These are phyloP conservation scores for Penstemon barbatus DNA, from an alignment of 257 asterid species.

Conservation along the genomic window DNA sequence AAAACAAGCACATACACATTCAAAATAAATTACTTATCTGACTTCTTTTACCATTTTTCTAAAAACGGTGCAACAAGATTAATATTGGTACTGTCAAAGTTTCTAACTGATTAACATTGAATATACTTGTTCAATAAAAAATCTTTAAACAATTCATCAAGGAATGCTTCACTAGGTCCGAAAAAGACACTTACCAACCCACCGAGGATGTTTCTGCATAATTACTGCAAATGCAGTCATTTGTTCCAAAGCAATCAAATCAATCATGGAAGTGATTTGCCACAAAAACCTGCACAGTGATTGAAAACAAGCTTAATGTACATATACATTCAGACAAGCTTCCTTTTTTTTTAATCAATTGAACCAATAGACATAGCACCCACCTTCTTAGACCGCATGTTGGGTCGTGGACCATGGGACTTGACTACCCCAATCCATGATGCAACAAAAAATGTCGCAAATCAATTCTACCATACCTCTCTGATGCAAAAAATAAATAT, in stretches of 20 bases:
- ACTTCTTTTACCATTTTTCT: not conserved
- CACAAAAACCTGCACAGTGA: slow-evolving; percentile 77
- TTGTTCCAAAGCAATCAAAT: slow-evolving; percentile 91
- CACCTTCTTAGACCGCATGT: slow-evolving; percentile 96
- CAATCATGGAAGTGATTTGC: slow-evolving; percentile 99
- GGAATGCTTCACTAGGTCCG: slow-evolving; percentile 7
- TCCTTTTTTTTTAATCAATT: not conserved
- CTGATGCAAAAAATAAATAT: slow-evolving; percentile 41
- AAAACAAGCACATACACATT: too few relatives aligned
- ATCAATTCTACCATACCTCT: slow-evolving; percentile 93
- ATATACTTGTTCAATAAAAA: not conserved
- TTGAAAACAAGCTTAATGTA: not conserved
- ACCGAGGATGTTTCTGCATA: slow-evolving; percentile 99
- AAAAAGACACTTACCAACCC: slow-evolving; percentile 84
- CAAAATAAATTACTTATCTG: too few relatives aligned
- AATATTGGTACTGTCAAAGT: too few relatives aligned
- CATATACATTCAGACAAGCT: not conserved
- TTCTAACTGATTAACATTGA: too few relatives aligned
- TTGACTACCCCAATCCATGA: slow-evolving; percentile 99
- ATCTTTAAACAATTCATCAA: too few relatives aligned
- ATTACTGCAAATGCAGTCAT: slow-evolving; percentile 99
- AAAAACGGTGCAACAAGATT: too few relatives aligned
- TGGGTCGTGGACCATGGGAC: slow-evolving; percentile 98
- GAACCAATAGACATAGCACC: slow-evolving; percentile 21
- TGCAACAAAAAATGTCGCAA: slow-evolving; percentile 92